These are phyloP conservation scores for Phellinidium pouzarii DNA, from an alignment of 1,284 basidiomycete genomes.

Conservation along the genomic window DNA sequence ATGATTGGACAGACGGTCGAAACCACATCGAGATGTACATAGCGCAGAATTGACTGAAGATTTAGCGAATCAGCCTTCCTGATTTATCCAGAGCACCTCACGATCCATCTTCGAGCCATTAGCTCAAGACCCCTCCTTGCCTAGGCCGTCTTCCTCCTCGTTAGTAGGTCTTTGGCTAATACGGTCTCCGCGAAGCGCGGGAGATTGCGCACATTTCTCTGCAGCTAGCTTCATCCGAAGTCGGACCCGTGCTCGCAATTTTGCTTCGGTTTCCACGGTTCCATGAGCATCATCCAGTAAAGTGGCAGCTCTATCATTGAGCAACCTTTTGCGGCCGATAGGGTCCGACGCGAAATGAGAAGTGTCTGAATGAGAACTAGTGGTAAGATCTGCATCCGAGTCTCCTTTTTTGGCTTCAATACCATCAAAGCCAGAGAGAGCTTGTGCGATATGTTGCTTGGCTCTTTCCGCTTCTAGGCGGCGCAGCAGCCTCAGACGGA, in stretches of 20 bases:
- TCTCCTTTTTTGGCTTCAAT: not conserved
- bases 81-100: not conserved
- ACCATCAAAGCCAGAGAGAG: not conserved
- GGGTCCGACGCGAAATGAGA: not conserved
- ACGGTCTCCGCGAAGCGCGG: not conserved
- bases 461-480: constrained; percentile 6
- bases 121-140: no score
- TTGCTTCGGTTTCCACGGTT: constrained; percentile 5
- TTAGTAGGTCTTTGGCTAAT: no score
- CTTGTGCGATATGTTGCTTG: not conserved
- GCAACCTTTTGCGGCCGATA: not conserved
- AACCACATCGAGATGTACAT: not conserved
- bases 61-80: not conserved
- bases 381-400: not conserved
- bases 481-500: not conserved
- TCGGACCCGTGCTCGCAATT: constrained; percentile 9
- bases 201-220: constrained; percentile 1
- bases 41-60: not conserved
- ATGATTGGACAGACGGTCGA: no score
- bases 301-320: not conserved
- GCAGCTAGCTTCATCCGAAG: constrained; percentile 11
- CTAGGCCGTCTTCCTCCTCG: no score
- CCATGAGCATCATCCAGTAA: not conserved
- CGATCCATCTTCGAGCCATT: not conserved
- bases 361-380: not conserved